Evolutionary conservation across 257 asterid species (phyloP), one percentile per base, ranked within the genome.

Genomic region (Capsicum chinense): DNA sequence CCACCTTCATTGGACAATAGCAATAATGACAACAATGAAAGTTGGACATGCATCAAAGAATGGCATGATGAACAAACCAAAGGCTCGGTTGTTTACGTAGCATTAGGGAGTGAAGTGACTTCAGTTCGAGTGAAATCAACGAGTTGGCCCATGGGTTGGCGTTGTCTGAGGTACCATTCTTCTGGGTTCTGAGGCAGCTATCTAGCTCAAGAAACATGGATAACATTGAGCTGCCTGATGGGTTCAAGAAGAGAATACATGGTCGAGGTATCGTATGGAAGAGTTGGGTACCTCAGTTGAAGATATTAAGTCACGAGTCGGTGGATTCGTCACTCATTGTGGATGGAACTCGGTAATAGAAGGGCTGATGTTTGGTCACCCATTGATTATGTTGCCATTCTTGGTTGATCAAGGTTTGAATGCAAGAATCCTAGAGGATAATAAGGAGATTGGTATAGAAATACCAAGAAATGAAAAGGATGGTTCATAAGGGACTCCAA

Each of bases 211-310:
- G n/a, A 44, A 5, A 12, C 16, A 84, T 85, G 80, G 88, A 84
- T 21, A 5, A 71, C 57, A 47, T 56, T 59, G 52, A 71, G 54
- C 73, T 89, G 5, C 89, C 86, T 5, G 71, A 81, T 26, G 90
- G 89, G 70, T 88, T 88, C 21, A 85, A 86, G 86, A 83, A 85
- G 56, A 63, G 88, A 35, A 42, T 57, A 7, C 39, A 78, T 7
- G 84, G 64, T 15, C 85, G 70, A 48, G 89, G 90, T 5, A 19
- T 85, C 9, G 87, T 87, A 13, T 82, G 87, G 85, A 84, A 56
- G 84, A 89, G 69, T 15, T 89, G 92, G 90, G 83, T 87, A 3
- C 88, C 90, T 56, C 92, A 89, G 54, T 82, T 79, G 13, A 84
- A 74, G 54, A 80, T 83, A 80, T 73, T 83, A 52, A 54, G 84